Evolutionary conservation across 805 yeast species (phyloP).

Genomic region (Candida mattraensis): DNA sequence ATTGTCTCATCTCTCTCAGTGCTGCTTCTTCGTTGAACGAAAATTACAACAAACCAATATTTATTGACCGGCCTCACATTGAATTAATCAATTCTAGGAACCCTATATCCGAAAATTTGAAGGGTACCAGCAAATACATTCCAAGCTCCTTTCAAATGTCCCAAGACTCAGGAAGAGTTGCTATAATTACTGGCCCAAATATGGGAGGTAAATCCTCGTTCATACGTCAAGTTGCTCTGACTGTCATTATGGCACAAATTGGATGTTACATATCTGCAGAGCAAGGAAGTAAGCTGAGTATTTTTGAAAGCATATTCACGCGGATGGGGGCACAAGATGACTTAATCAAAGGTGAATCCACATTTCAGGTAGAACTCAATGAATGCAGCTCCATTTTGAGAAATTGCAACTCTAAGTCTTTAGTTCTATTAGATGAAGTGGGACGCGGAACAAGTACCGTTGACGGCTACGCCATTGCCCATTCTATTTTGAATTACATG

Average conservation of each 20-base stretch:
- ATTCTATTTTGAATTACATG: slow-evolving; percentile 64
- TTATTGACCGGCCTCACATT: slow-evolving; percentile 48
- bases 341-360: slow-evolving; percentile 71
- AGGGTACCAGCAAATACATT: slow-evolving; percentile 43
- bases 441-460: slow-evolving; percentile 69
- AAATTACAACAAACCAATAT: slow-evolving; percentile 49
- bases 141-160: slow-evolving; percentile 63
- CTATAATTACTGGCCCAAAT: slow-evolving; percentile 80
- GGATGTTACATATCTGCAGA: slow-evolving; percentile 82
- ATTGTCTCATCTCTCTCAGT: slow-evolving; percentile 66
- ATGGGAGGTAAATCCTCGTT: slow-evolving; percentile 87
- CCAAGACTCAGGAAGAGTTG: slow-evolving; percentile 46
- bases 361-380: slow-evolving; percentile 75
- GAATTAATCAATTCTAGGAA: slow-evolving; percentile 53
- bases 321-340: slow-evolving; percentile 87
- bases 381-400: slow-evolving; percentile 62
- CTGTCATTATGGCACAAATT: slow-evolving; percentile 71
- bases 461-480: slow-evolving; percentile 84
- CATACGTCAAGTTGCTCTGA: slow-evolving; percentile 70
- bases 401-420: slow-evolving; percentile 50
- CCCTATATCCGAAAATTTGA: slow-evolving; percentile 31
- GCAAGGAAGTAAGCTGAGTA: slow-evolving; percentile 44
- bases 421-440: slow-evolving; percentile 70
- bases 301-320: slow-evolving; percentile 53
- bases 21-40: slow-evolving; percentile 51